Evolutionary conservation across 2,329 filamentous ascomycete species (phyloP).

Genomic region (Didymellaceae sp.): DNA sequence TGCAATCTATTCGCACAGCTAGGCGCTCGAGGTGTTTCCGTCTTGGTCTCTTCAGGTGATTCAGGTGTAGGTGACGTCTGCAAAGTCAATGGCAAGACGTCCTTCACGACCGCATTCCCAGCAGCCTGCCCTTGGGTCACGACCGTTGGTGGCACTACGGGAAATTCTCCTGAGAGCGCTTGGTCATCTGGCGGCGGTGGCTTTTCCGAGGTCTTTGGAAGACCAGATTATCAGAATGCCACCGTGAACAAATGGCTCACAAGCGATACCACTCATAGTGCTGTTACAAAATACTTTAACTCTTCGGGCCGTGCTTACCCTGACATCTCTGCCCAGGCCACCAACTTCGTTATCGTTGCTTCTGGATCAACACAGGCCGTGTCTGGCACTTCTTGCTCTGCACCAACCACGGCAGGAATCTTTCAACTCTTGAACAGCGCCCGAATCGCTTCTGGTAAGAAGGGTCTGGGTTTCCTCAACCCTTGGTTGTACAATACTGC

Average conservation of each 20-base stretch:
- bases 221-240: constrained; percentile 49
- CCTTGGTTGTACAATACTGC: constrained; percentile 49
- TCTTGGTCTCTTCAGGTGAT: constrained; percentile 65
- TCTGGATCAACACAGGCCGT: constrained; percentile 21
- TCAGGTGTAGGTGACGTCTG: constrained; percentile 58
- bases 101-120: constrained; percentile 59
- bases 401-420: constrained; percentile 30
- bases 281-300: constrained; percentile 34
- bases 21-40: constrained; percentile 65
- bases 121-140: constrained; percentile 61
- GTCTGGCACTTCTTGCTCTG: constrained; percentile 30
- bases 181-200: constrained; percentile 24
- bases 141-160: constrained; percentile 52
- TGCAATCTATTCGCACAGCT: constrained; percentile 68
- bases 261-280: constrained; percentile 47
- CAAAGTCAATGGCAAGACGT: constrained; percentile 46
- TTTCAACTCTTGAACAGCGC: constrained; percentile 56
- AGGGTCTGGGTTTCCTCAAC: constrained; percentile 60
- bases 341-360: constrained; percentile 39
- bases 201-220: constrained; percentile 26
- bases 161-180: constrained; percentile 21
- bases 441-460: constrained; percentile 54
- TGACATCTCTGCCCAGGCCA: constrained; percentile 57
- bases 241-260: constrained; percentile 54
- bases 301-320: constrained; percentile 55